Evolutionary conservation across 495 filamentous ascomycete species (phyloP).

Genomic region (Jackrogersella multiformis): DNA sequence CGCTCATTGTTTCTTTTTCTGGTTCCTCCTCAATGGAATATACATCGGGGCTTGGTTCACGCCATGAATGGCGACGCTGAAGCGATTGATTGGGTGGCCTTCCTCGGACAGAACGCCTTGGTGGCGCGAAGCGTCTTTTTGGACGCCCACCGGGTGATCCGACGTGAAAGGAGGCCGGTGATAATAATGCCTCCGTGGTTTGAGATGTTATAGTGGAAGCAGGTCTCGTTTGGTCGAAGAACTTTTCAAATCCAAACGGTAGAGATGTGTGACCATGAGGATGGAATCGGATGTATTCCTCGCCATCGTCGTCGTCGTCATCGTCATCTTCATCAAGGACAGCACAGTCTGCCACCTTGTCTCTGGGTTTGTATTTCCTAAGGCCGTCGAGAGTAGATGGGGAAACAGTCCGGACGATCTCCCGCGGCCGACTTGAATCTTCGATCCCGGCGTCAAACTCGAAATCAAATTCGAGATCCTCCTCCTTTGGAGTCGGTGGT

Average conservation of each 20-base stretch:
- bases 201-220: slow-evolving; percentile 38
- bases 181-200: slow-evolving; percentile 41
- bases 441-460: slow-evolving; percentile 63
- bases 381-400: slow-evolving; percentile 59
- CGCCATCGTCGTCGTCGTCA: slow-evolving; percentile 49
- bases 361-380: slow-evolving; percentile 48
- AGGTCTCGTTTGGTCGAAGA: slow-evolving; percentile 42
- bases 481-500: slow-evolving; percentile 48
- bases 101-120: slow-evolving; percentile 31
- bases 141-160: slow-evolving; percentile 36
- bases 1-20: slow-evolving; percentile 54
- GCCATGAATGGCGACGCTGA: slow-evolving; percentile 56
- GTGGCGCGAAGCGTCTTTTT: slow-evolving; percentile 38
- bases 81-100: slow-evolving; percentile 38
- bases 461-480: slow-evolving; percentile 54
- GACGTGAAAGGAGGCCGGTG: slow-evolving; percentile 44
- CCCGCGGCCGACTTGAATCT: slow-evolving; percentile 52
- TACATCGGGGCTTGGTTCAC: slow-evolving; percentile 62
- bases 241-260: slow-evolving; percentile 44
- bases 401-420: slow-evolving; percentile 56
- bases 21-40: slow-evolving; percentile 62
- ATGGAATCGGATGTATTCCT: slow-evolving; percentile 54
- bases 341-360: slow-evolving; percentile 48
- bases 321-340: slow-evolving; percentile 46
- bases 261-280: slow-evolving; percentile 40